Evolutionary conservation across 2,329 filamentous ascomycete genomes (phyloP).

Genomic region (Chaetomium sp.): DNA sequence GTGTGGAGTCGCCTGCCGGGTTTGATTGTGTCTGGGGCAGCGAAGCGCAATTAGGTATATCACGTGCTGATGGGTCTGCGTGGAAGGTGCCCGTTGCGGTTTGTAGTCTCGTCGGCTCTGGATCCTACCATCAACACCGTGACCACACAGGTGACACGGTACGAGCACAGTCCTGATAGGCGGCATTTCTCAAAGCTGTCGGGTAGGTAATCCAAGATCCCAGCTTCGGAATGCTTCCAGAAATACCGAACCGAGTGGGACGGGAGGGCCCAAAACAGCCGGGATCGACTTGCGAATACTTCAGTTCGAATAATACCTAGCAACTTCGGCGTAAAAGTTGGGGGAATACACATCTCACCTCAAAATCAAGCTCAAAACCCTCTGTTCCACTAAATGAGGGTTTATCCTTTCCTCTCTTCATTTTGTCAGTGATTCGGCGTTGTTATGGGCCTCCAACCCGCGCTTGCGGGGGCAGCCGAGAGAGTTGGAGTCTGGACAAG

Average conservation of each 20-base stretch:
- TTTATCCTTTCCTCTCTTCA: not conserved
- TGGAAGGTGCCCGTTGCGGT: no score
- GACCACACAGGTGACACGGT: no score
- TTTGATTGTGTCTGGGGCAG: not conserved
- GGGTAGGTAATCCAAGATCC: not conserved
- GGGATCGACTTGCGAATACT: slow-evolving; percentile 19
- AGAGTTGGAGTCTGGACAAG: slow-evolving; percentile 8
- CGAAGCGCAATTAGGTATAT: not conserved
- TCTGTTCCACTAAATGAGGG: not conserved
- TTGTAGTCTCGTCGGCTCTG: no score
- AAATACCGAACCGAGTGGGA: slow-evolving; percentile 23
- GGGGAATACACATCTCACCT: not conserved
- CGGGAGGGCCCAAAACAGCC: slow-evolving; percentile 10
- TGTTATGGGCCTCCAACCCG: not conserved
- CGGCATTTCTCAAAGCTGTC: not conserved
- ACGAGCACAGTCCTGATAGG: no score
- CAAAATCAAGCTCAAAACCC: not conserved
- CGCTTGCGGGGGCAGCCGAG: not conserved
- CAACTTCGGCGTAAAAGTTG: not conserved
- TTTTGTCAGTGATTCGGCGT: slow-evolving; percentile 2
- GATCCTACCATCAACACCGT: no score
- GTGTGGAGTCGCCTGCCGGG: not conserved
- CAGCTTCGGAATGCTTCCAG: slow-evolving; percentile 28
- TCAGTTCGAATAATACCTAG: not conserved
- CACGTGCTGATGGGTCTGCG: no score